Base-by-base conservation (phyloP, 1,284 basidiomycete genomes). In the Tylopilus sp. region DNA sequence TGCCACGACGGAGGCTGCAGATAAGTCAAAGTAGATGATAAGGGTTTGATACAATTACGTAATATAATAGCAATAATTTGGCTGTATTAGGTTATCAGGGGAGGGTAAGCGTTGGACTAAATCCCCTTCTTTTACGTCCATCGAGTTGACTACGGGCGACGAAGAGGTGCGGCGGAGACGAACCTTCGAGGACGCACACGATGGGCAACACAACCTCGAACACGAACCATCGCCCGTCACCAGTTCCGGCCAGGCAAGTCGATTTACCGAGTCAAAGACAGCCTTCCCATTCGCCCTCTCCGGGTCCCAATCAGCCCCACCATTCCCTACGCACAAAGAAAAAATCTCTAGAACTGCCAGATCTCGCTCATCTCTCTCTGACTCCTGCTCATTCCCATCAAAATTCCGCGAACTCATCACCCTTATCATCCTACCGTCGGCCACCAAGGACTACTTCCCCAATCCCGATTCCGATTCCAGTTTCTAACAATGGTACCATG, bases 271-370 rank as follows among this genome's bases (percentile, higher is more conserved):
- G 62, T 34, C 70, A 68, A 60, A 75, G 35, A 64, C 67, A 71
- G 39, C 21, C 68, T 42, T 76, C 77, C 16, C 74, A 75, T 68
- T 81, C 79, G 4, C 80, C 79, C 48, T 80, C 78, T 67, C 79
- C 81, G 35, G 76, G 72, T 50, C 78, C 80, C 63, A 79, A 77
- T 66, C 79, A 82, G 31, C 77, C 78, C 35, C 85, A 86, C 76
- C 82, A 81, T 69, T 89, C 89, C 56, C 82, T 91, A 67, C 83
- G 89, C 61, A 83, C 83, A 31, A 92, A 91, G 84, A 92, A 91
- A 82, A 88, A 85, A 75, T 90, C 89, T 0, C 85, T 93, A 48
- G 90, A 93, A 77, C 84, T 93, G 53, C 91, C 91, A 66, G 91
- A 93, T 82, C 87, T 93, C 73, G 89, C 89, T 37, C 85, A 85